Base-by-base conservation (phyloP, 345 rosid species). In the Eutrema japonicum region DNA sequence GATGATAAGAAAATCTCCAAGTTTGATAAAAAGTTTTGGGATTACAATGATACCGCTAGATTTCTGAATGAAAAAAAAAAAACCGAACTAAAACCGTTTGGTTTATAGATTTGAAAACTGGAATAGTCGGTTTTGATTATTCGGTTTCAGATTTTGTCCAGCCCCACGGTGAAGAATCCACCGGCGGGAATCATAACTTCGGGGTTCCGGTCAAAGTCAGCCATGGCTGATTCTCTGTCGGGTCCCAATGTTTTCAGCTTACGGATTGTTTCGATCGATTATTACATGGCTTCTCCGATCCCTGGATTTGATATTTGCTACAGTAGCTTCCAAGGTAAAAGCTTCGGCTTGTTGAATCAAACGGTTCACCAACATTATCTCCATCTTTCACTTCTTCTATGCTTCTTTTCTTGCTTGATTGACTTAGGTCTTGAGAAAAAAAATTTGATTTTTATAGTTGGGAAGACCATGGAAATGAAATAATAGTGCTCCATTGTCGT, bases 221-320 rank as follows among this genome's bases (percentile, higher is more conserved):
- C 7, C 52, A 88, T 89, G 84, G 79, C 72, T 66, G 79, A 77
- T 76, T 82, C 89, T 66, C 91, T 55, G 84, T 53, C 85, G 60
- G 57, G 51, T 69, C 77, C 89, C 45, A 79, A 60, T 51, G 50
- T 88, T 60, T 94, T 91, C 84, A 91, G 95, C 37, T 81, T 89
- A 33, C 88, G 97, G 55, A 91, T 91, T 42, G 96, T 93, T 10
- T 79, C 96, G 7, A 86, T 94, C 59, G 97, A 91, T 71, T 84
- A 88, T 75, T 91, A 86, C 82, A 87, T 87, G 96, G 84, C 96
- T 66, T 82, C 88, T 66, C 98, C 97, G 4, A 80, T 91, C 63
- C 92, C 95, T 26, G 85, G 77, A 46, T 68, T 76, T 76, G 97
- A 91, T 71, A 51, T 86, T 46, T 86, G 89, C 72, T 94, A 94